Percentiles rank a stretch among this genome's conserved stretches.
phyloP scores from a whole-genome alignment of 371 early-diverging fungal species.

The Mucor sp. region DNA sequence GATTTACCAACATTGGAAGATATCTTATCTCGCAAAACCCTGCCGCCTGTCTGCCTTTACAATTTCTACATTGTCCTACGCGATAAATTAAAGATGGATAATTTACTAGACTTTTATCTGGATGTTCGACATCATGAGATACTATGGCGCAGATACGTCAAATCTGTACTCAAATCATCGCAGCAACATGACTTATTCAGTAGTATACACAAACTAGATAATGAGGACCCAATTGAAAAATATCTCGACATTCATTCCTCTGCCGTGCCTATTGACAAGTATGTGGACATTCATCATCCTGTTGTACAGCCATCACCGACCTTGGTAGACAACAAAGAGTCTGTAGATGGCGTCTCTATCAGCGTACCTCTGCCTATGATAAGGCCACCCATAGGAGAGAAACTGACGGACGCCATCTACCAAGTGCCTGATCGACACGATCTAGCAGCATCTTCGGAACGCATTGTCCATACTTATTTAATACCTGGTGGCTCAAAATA shows the following conservation, averaged over 20 bases:
- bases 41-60: constrained; percentile 70
- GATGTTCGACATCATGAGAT: constrained; percentile 68
- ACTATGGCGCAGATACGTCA: constrained; percentile 60
- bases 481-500: constrained; percentile 58
- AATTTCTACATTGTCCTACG: constrained; percentile 69
- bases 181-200: neutral
- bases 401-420: neutral
- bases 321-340: neutral
- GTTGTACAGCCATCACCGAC: neutral
- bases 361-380: neutral
- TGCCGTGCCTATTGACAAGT: neutral
- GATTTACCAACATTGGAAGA: constrained; percentile 61
- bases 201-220: constrained; percentile 35
- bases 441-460: constrained; percentile 56
- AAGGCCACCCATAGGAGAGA: neutral
- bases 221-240: constrained; percentile 42
- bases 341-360: neutral
- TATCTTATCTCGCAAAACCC: constrained; percentile 61
- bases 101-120: constrained; percentile 69
- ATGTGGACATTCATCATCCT: neutral
- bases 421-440: constrained; percentile 51
- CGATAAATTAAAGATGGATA: constrained; percentile 58
- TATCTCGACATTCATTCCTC: constrained; percentile 8
- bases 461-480: constrained; percentile 56
- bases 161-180: constrained; percentile 26